Evolutionary conservation across 1,284 basidiomycete species (phyloP).

Genomic region (Sanghuangporus weigelae): DNA sequence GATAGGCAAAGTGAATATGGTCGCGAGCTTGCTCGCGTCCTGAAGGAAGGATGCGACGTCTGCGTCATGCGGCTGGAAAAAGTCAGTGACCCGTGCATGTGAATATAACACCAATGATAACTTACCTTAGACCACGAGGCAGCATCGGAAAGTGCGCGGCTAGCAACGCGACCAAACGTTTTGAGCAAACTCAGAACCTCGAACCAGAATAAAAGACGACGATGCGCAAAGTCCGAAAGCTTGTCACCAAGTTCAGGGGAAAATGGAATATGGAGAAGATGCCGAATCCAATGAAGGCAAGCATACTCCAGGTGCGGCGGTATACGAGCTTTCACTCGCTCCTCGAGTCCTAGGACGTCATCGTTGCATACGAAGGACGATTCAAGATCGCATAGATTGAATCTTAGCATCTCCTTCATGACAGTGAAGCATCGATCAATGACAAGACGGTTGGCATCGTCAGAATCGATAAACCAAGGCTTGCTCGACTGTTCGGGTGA

Average conservation of each 20-base stretch:
- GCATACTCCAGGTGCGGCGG: neutral
- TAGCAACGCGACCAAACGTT: neutral
- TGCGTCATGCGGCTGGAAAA: neutral
- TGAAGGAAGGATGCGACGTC: neutral
- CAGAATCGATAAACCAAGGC: neutral
- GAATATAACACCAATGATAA: neutral
- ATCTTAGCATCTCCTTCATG: constrained; percentile 18
- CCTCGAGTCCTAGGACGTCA: neutral
- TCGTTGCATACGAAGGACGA: constrained; percentile 4
- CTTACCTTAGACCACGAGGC: neutral
- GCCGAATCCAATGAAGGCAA: neutral
- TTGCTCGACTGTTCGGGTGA: neutral
- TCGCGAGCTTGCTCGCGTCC: neutral
- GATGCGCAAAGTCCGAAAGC: neutral
- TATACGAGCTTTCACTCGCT: neutral
- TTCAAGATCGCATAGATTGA: constrained; percentile 13
- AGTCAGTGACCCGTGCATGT: neutral
- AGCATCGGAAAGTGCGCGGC: neutral
- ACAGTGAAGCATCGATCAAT: neutral
- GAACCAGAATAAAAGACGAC: neutral
- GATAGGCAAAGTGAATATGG: neutral
- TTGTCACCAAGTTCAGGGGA: neutral
- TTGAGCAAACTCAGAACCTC: neutral
- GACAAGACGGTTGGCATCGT: neutral
- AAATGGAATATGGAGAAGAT: constrained; percentile 3